A percentile compares a stretch with the other conserved stretches of the same genome.
phyloP scores from a whole-genome alignment of 495 filamentous ascomycete genomes.

The Tuber melanosporum region DNA sequence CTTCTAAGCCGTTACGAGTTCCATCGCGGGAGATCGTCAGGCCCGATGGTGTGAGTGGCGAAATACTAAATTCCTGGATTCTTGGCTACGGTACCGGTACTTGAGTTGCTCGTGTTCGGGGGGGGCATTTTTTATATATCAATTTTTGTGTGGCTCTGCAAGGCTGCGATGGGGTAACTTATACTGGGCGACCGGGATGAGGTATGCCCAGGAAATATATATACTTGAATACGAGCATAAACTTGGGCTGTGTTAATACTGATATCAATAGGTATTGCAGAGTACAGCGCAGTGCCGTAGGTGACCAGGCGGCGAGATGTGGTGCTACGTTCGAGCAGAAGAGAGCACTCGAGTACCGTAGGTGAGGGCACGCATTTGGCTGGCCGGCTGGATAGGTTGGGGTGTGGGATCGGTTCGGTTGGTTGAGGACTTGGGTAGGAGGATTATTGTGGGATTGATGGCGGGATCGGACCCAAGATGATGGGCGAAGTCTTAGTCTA shows the following conservation, averaged over 20 bases:
- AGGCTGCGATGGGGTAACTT: too few relatives aligned
- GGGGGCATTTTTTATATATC: too few relatives aligned
- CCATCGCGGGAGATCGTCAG: too few relatives aligned
- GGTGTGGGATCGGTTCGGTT: too few relatives aligned
- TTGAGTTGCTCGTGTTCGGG: too few relatives aligned
- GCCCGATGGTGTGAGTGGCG: too few relatives aligned
- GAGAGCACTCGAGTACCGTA: neutral
- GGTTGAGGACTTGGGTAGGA: neutral
- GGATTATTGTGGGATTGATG: neutral
- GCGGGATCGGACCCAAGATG: neutral
- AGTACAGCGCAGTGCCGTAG: neutral
- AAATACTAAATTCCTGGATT: too few relatives aligned
- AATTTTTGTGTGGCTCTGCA: neutral
- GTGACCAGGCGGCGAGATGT: neutral
- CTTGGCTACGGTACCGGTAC: too few relatives aligned
- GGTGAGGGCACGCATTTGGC: neutral
- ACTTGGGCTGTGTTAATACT: neutral
- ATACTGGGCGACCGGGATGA: too few relatives aligned
- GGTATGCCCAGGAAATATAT: neutral
- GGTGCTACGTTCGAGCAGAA: neutral
- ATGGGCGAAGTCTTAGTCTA: too few relatives aligned
- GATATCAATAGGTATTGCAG: neutral
- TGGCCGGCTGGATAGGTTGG: too few relatives aligned
- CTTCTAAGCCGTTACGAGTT: too few relatives aligned
- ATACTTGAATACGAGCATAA: neutral